Evolutionary conservation across 768 basidiomycete genomes (phyloP).

Genomic region (Paxillus ammoniavirescens): DNA sequence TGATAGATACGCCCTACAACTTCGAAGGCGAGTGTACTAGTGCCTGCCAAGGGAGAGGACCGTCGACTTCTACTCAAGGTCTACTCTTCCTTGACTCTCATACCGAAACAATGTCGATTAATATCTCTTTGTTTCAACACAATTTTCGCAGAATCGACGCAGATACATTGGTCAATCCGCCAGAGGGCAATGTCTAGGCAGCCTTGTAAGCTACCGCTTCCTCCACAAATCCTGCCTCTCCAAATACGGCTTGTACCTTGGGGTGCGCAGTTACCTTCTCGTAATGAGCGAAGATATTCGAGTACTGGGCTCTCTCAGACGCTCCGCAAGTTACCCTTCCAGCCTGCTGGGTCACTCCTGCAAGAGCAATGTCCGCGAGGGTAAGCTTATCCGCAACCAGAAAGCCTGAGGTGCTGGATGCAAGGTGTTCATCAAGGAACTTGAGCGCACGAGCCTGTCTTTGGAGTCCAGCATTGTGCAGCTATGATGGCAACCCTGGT

Average conservation of each 20-base stretch:
- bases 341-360: constrained; percentile 20
- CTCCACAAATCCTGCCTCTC: constrained; percentile 18
- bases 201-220: constrained; percentile 10
- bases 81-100: no score
- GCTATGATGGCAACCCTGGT: constrained; percentile 4
- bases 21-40: no score
- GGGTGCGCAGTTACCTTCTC: constrained; percentile 18
- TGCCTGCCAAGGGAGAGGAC: no score
- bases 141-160: no score
- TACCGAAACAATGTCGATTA: no score
- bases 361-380: constrained; percentile 27
- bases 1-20: no score
- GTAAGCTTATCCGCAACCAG: constrained; percentile 23
- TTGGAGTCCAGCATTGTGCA: constrained; percentile 13
- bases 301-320: constrained; percentile 25
- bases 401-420: constrained; percentile 15
- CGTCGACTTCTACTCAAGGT: no score
- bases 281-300: constrained; percentile 25
- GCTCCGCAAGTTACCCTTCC: constrained; percentile 24
- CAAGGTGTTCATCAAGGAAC: constrained; percentile 25
- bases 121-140: background rate
- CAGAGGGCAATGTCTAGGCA: background rate
- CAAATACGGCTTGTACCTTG: constrained; percentile 18
- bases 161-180: no score
- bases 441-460: constrained; percentile 23